These are phyloP conservation scores for Aureobasidium leucospermi DNA, from an alignment of 2,329 filamentous ascomycete genomes.

Conservation along the genomic window DNA sequence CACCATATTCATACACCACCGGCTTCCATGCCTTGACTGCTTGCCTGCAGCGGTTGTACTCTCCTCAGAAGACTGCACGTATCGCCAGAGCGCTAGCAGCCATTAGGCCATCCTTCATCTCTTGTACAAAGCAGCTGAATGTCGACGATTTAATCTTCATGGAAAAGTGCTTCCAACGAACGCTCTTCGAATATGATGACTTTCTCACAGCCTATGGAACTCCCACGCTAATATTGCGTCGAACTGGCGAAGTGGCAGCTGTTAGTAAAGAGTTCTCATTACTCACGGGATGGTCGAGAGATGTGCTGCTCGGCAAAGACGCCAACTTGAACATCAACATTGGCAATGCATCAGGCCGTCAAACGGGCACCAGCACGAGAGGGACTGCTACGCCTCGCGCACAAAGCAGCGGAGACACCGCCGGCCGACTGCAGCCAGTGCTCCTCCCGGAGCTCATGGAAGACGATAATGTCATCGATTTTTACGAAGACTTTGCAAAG, in stretches of 20 bases:
- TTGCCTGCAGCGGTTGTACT: conserved; percentile 71
- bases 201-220: conserved; percentile 83
- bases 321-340: conserved; percentile 82
- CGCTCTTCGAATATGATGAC: conserved; percentile 86
- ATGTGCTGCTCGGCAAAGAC: conserved; percentile 79
- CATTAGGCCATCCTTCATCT: conserved; percentile 88
- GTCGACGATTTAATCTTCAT: conserved; percentile 89
- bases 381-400: conserved; percentile 41
- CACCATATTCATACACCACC: conserved; percentile 84
- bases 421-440: conserved; percentile 60
- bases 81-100: conserved; percentile 84
- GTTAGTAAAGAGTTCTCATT: conserved; percentile 97
- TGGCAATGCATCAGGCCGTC: conserved; percentile 42
- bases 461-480: conserved; percentile 85
- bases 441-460: conserved; percentile 90
- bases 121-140: conserved; percentile 82
- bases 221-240: conserved; percentile 82
- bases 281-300: conserved; percentile 87
- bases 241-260: conserved; percentile 89
- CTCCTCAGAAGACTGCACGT: conserved; percentile 65
- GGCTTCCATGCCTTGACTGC: conserved; percentile 85
- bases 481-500: conserved; percentile 91
- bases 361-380: conserved; percentile 38
- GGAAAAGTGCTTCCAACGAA: conserved; percentile 94
- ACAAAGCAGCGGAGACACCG: conserved; percentile 20